phyloP scores from a whole-genome alignment of 1,284 basidiomycete genomes.

The Tilletia setariae region DNA sequence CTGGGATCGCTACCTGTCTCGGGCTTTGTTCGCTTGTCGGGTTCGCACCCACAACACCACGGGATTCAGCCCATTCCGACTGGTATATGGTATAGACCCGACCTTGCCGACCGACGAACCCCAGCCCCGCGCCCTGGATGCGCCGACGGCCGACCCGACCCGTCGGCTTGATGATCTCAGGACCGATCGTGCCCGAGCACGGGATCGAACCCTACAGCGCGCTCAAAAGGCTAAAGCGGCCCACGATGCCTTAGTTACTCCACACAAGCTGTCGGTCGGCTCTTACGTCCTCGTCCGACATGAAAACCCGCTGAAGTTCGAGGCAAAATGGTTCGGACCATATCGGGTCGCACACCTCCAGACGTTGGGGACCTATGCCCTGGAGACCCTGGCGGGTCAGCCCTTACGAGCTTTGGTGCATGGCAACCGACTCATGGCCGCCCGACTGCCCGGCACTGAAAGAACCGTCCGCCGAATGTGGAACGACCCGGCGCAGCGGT shows the following conservation, averaged over 20 bases:
- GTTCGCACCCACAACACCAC: conserved; percentile 11
- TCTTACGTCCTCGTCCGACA: not conserved
- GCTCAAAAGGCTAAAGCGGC: not conserved
- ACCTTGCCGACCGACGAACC: not conserved
- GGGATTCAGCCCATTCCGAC: conserved; percentile 6
- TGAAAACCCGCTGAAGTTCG: not conserved
- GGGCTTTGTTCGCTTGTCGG: conserved; percentile 14
- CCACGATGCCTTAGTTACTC: not conserved
- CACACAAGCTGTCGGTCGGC: not conserved
- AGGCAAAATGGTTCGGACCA: not conserved
- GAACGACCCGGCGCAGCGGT: too few species aligned
- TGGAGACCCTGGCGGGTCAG: not conserved
- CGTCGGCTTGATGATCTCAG: not conserved
- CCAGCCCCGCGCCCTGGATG: not conserved
- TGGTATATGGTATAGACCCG: conserved; percentile 16
- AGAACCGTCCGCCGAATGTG: too few species aligned
- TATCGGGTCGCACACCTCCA: not conserved
- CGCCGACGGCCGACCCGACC: not conserved
- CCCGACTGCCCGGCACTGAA: too few species aligned
- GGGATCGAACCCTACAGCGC: not conserved
- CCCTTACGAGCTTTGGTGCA: not conserved
- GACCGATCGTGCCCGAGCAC: not conserved
- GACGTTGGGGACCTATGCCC: not conserved
- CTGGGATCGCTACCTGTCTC: conserved; percentile 15
- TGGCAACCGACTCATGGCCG: not conserved